phyloP scores from a whole-genome alignment of 1,139 yeast genomes.

The Schizosaccharomyces versatilis region DNA sequence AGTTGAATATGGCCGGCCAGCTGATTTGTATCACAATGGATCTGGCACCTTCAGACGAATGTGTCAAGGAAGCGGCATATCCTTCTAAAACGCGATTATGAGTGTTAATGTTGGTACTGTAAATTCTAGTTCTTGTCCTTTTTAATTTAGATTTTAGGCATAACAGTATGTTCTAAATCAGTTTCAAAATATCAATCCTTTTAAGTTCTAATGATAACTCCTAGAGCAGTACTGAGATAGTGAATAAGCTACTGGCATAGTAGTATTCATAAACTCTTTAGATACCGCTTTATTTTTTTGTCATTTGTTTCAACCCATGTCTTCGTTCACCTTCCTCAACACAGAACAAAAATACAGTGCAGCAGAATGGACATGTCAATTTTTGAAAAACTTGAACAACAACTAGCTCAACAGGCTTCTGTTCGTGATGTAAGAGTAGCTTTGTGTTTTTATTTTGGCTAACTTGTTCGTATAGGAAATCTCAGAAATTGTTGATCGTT shows the following conservation, averaged over 20 bases:
- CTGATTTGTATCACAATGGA: slow-evolving; percentile 22
- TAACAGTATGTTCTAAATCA: too few species aligned
- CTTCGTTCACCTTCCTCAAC: background rate
- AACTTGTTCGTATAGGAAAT: background rate
- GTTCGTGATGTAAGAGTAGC: background rate
- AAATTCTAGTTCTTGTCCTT: background rate
- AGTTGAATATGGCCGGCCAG: slow-evolving; percentile 38
- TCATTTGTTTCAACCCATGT: too few species aligned
- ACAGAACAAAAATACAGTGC: background rate
- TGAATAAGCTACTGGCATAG: too few species aligned
- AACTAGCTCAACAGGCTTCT: background rate
- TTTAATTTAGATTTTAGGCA: background rate
- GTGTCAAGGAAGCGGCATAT: slow-evolving; percentile 37
- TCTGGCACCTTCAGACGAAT: slow-evolving; percentile 34
- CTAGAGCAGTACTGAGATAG: too few species aligned
- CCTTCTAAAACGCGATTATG: slow-evolving; percentile 18
- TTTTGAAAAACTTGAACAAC: background rate
- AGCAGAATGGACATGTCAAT: background rate
- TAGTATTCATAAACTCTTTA: too few species aligned
- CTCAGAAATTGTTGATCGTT: background rate
- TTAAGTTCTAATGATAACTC: too few species aligned
- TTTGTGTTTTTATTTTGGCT: background rate
- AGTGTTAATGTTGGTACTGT: background rate
- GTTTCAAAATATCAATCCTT: too few species aligned
- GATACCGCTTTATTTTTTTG: too few species aligned